Base-by-base conservation (phyloP, 148 eudicot genomes). In the Nepenthes gracilis region DNA sequence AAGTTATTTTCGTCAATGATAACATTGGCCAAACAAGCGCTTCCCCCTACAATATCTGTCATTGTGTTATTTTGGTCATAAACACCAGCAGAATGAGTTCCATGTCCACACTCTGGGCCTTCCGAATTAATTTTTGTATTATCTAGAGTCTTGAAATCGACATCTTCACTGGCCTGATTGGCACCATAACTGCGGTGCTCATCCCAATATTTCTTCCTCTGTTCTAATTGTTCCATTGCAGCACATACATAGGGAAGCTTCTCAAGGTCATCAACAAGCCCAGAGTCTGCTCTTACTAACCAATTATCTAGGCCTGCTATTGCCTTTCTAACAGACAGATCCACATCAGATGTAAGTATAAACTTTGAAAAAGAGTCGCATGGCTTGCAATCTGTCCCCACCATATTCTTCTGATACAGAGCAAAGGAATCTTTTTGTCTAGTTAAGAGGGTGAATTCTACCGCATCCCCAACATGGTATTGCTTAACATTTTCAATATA, bases 161-260 rank as follows among this genome's bases (percentile, higher is more conserved):
- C 58, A 57, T 4, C 52, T 76, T 67, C 69, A 58, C 55, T 35
- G 11, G 62, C 57, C 40, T 61, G 49, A 47, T 55, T 66, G 23
- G 61, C 72, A 65, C 64, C 64, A 55, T 51, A 52, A 69, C 40
- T 60, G 32, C 66, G 74, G 55, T 68, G 88, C 62, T 77, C 72
- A 72, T 76, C 77, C 99, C 99, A 93, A 74, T 78, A 78, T 56
- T 68, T 83, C 68, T 90, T 89, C 70, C 96, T 84, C 58, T 80
- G 80, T 64, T 81, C 80, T 70, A 93, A 71, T 50, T 84, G 92
- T 65, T 93, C 94, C 88, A 86, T 76, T 49, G 96, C 91, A 14
- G 85, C 85, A 80, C 84, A 88, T 66, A 93, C 89, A 83, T 84
- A 93, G 12, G 99, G 99, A 67, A 93, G 99, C 73, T 75, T 93